Percentiles rank a stretch among this genome's conserved stretches.
Evolutionary conservation across 2,329 filamentous ascomycete species (phyloP).

Genomic region (Laburnicola sp.): DNA sequence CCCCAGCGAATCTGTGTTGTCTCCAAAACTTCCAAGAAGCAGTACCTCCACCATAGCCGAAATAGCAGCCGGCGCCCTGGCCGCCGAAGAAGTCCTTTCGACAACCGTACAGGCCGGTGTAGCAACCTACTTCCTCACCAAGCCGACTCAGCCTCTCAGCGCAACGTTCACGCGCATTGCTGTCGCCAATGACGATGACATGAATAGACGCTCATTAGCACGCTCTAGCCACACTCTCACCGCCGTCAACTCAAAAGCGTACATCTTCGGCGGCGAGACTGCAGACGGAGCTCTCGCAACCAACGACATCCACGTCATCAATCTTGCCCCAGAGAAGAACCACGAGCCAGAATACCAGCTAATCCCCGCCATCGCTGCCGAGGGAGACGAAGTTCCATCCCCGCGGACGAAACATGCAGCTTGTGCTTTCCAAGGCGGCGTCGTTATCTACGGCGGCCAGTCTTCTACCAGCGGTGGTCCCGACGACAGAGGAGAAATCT

Average conservation of each 20-base stretch:
- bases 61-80: constrained; percentile 43
- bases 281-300: constrained; percentile 42
- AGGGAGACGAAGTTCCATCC: constrained; percentile 37
- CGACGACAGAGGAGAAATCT: constrained; percentile 45
- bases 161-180: constrained; percentile 49
- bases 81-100: constrained; percentile 46
- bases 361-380: constrained; percentile 46
- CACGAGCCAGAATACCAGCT: constrained; percentile 47
- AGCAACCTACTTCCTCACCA: constrained; percentile 48
- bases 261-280: constrained; percentile 50
- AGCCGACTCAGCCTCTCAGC: constrained; percentile 49
- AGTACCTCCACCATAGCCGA: constrained; percentile 40
- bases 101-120: constrained; percentile 45
- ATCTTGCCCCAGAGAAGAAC: constrained; percentile 32
- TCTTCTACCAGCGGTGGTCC: constrained; percentile 32
- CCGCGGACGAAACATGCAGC: constrained; percentile 47
- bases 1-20: neutral
- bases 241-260: constrained; percentile 48
- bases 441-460: constrained; percentile 47
- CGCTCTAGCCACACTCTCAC: constrained; percentile 47
- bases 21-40: neutral
- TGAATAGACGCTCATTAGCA: constrained; percentile 36
- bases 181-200: constrained; percentile 39
- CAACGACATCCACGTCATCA: constrained; percentile 50
- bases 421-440: constrained; percentile 44